Base-by-base conservation (phyloP, 805 yeast species). In the Wickerhamomyces queroliae region DNA sequence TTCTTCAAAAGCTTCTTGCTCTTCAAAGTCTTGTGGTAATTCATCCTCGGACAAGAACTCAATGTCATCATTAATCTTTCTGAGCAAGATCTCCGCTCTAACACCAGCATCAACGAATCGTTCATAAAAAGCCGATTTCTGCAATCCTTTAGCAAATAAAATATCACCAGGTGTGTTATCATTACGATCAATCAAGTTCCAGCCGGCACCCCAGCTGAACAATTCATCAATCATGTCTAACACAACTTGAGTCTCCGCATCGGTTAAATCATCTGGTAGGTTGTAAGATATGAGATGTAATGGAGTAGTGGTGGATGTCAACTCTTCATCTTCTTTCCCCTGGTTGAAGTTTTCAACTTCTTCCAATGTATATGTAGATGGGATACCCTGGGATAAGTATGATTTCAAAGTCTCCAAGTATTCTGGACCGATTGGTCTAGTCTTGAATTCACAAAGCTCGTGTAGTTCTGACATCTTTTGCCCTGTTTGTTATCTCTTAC, bases 131-230 rank as follows among this genome's bases (percentile, higher is more conserved):
- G 63, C 62, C 6, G 66, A 56, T 1, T 53, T 61, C 51, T 51
- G 58, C 50, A 66, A 55, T 2, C 71, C 72, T 36, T 83, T 64
- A 35, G 78, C 73, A 27, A 71, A 60, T 19, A 90, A 67, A 7
- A 89, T 71, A 59, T 95, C 90, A 2, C 95, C 98, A 0, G 96
- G 88, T 0, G 96, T 86, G 45, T 80, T 80, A 48, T 77, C 70
- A 38, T 80, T 74, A 42, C 68, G 72, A 57, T 89, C 95, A 3
- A 79, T 66, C 49, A 85, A 69, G 59, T 83, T 81, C 97, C 97
- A 90, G 9, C 95, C 95, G 0, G 95, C 96, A 22, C 97, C 97
- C 56, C 78, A 83, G 53, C 85, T 78, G 47, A 90, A 81, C 42
- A 90, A 60, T 17, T 67, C 70, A 22, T 76, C 75, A 42, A 87